These are phyloP conservation scores for Capronia coronata DNA, from an alignment of 2,329 filamentous ascomycete species.

Conservation along the genomic window DNA sequence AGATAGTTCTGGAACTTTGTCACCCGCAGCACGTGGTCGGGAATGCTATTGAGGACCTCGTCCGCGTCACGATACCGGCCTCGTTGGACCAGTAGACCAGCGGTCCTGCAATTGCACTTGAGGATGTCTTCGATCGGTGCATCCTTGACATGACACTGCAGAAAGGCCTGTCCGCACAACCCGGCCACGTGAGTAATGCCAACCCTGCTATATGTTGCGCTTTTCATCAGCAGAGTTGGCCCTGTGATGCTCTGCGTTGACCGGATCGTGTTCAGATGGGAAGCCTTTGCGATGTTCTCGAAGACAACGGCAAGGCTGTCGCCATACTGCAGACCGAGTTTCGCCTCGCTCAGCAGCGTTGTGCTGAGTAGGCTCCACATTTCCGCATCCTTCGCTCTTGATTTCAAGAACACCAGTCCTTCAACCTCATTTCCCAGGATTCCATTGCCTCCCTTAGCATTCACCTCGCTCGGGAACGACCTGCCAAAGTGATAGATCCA, in stretches of 20 bases:
- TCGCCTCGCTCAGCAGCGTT: slow-evolving; percentile 77
- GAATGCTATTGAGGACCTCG: slow-evolving; percentile 52
- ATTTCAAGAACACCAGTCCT: slow-evolving; percentile 72
- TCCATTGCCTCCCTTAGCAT: slow-evolving; percentile 61
- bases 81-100: slow-evolving; percentile 57
- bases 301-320: slow-evolving; percentile 56
- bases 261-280: slow-evolving; percentile 71
- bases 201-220: slow-evolving; percentile 68
- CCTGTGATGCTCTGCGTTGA: slow-evolving; percentile 68
- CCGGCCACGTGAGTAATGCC: slow-evolving; percentile 52
- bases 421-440: slow-evolving; percentile 74
- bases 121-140: slow-evolving; percentile 70
- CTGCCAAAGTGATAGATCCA: slow-evolving; percentile 96
- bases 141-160: slow-evolving; percentile 61
- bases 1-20: slow-evolving; percentile 66
- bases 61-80: slow-evolving; percentile 68
- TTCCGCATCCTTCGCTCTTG: slow-evolving; percentile 76
- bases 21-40: slow-evolving; percentile 58
- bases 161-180: slow-evolving; percentile 64
- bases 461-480: slow-evolving; percentile 69
- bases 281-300: slow-evolving; percentile 74
- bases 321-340: slow-evolving; percentile 63
- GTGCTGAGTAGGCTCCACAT: slow-evolving; percentile 82
- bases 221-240: slow-evolving; percentile 64
- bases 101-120: slow-evolving; percentile 64